These are phyloP conservation scores for Entoloma clypeatum DNA, from an alignment of 1,284 basidiomycete genomes.

Conservation along the genomic window DNA sequence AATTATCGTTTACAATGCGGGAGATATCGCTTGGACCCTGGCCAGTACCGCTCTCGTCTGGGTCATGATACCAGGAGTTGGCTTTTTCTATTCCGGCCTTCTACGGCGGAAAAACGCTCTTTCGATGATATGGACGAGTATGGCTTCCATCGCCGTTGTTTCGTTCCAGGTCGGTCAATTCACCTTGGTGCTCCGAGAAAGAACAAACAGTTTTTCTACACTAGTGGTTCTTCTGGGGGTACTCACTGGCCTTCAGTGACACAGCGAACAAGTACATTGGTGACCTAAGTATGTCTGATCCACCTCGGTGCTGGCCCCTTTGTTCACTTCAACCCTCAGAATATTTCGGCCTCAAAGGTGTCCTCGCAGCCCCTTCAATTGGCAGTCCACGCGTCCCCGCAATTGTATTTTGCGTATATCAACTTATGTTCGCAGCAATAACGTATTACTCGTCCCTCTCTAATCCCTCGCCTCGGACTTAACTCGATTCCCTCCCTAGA, in stretches of 20 bases:
- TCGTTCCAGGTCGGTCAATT: constrained; percentile 60
- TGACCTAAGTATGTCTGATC: constrained; percentile 50
- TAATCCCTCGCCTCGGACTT: neutral
- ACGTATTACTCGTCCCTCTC: constrained; percentile 45
- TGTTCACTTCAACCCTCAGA: constrained; percentile 29
- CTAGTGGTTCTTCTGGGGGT: constrained; percentile 76
- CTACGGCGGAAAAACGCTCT: constrained; percentile 82
- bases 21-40: constrained; percentile 80
- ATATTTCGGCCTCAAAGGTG: constrained; percentile 83
- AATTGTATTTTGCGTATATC: constrained; percentile 86
- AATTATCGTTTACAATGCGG: constrained; percentile 55
- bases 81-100: constrained; percentile 88
- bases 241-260: constrained; percentile 66
- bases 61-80: constrained; percentile 91
- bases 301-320: constrained; percentile 37
- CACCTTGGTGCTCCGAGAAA: constrained; percentile 27
- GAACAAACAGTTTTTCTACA: constrained; percentile 26
- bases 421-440: constrained; percentile 86
- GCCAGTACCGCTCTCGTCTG: constrained; percentile 75
- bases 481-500: constrained; percentile 28
- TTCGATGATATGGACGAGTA: constrained; percentile 85
- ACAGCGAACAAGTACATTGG: constrained; percentile 60
- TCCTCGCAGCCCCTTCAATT: constrained; percentile 73
- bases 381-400: constrained; percentile 75
- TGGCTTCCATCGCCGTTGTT: constrained; percentile 74